Evolutionary conservation across 345 rosid genomes (phyloP), one percentile per base, ranked within the genome.

Genomic region (Raphanus raphanistrum): DNA sequence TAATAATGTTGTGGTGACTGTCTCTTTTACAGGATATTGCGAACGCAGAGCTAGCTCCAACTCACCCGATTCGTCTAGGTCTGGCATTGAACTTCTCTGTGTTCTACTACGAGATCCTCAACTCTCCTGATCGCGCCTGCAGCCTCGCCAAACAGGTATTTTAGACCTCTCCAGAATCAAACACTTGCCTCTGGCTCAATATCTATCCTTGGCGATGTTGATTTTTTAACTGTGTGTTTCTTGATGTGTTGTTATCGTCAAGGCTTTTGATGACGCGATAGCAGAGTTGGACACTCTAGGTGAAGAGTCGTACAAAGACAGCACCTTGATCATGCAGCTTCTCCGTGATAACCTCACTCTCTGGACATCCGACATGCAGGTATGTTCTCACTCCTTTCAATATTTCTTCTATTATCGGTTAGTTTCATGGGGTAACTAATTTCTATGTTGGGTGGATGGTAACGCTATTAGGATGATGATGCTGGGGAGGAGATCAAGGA

Each of bases 301-400:
- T 28, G 99, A 95, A 83, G 99, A 95, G 74, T 95, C 99, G 4
- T 95, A 95, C 90, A 95, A 92, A 84, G 99, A 95, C 70, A 95
- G 94, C 87, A 92, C 98, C 65, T 85, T 94, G 87, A 94, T 94
- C 84, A 95, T 90, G 99, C 99, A 95, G 85, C 98, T 94, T 72
- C 97, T 94, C 26, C 97, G 98, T 8, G 99, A 94, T 76, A 94
- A 94, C 73, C 99, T 94, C 83, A 94, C 99, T 41, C 85, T 95
- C 59, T 92, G 98, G 99, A 95, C 99, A 60, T 95, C 98, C 10
- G 97, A 95, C 63, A 90, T 95, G 96, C 99, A 92, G 98, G 98
- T 94, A 6, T 2, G 25, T 52, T n/a, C 55, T n/a, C 55, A 5
- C 8, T 52, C 16, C 54, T 48, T 12, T 12, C n/a, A 11, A 11